Conservation (phyloP, 2,329 filamentous ascomycete species). For the Conoideocrella luteorostrata region DNA sequence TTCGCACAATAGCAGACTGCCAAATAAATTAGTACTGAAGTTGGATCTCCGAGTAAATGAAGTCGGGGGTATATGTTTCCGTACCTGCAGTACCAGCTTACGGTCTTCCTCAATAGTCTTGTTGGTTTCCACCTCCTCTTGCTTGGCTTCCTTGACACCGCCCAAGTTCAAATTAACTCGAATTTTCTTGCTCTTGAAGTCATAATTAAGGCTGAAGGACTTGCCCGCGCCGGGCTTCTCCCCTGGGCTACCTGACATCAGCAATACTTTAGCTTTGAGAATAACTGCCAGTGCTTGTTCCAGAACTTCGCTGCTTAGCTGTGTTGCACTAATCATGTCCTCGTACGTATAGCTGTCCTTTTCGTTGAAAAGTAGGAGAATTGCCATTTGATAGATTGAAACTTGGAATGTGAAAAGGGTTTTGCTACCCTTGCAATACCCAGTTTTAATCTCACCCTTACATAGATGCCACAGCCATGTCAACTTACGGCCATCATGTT, state of each 20-base stretch:
- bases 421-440: conserved; percentile 84
- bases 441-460: conserved; percentile 93
- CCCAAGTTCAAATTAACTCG: conserved; percentile 93
- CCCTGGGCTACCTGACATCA: conserved; percentile 57
- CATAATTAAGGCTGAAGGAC: conserved; percentile 78
- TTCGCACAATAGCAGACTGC: conserved; percentile 94
- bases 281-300: conserved; percentile 83
- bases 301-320: conserved; percentile 72
- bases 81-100: conserved; percentile 91
- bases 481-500: conserved; percentile 92
- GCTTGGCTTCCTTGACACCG: conserved; percentile 92
- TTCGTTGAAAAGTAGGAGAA: conserved; percentile 91
- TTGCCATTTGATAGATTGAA: conserved; percentile 96
- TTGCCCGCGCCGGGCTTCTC: conserved; percentile 74
- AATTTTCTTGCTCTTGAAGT: conserved; percentile 98
- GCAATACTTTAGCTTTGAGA: conserved; percentile 86
- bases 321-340: conserved; percentile 76
- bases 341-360: conserved; percentile 79
- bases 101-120: conserved; percentile 99
- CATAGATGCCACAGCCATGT: conserved; percentile 98
- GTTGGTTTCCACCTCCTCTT: conserved; percentile 93
- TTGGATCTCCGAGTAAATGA: neutral
- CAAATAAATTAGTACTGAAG: conserved; percentile 20
- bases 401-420: conserved; percentile 96
- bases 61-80: conserved; percentile 18